phyloP scores from a whole-genome alignment of 2,329 filamentous ascomycete genomes.

The Exophiala xenobiotica region DNA sequence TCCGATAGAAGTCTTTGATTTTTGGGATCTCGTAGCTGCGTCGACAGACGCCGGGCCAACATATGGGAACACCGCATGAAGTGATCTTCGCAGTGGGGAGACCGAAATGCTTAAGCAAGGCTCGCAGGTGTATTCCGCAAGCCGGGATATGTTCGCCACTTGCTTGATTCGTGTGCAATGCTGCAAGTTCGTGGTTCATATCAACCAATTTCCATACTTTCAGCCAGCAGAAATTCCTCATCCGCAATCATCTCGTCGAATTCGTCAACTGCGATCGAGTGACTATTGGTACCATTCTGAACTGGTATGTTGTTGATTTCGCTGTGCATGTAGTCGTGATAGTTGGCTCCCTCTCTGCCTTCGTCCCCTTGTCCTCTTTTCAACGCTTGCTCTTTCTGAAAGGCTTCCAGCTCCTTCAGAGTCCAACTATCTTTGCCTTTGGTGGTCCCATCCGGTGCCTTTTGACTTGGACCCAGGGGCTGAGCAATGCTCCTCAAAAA shows the following conservation, averaged over 20 bases:
- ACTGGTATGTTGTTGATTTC: constrained; percentile 25
- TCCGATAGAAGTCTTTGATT: not conserved
- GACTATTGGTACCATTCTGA: constrained; percentile 22
- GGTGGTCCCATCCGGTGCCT: constrained; percentile 54
- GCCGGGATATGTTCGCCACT: no score
- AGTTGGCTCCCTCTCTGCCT: constrained; percentile 26
- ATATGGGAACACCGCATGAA: no score
- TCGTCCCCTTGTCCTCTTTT: constrained; percentile 50
- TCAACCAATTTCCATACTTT: constrained; percentile 40
- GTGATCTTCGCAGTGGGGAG: no score
- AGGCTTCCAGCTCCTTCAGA: constrained; percentile 69
- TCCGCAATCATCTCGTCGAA: constrained; percentile 39
- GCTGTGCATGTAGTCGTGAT: constrained; percentile 32
- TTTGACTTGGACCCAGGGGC: constrained; percentile 76
- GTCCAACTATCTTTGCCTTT: constrained; percentile 87
- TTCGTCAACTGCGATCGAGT: constrained; percentile 35
- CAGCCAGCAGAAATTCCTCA: constrained; percentile 39
- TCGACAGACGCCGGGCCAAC: no score
- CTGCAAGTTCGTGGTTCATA: not conserved
- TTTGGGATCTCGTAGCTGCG: no score
- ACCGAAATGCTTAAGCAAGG: no score
- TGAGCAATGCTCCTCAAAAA: constrained; percentile 92
- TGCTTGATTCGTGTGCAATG: no score
- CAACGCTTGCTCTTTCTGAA: constrained; percentile 66
- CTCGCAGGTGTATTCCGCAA: no score